Percentiles rank a stretch among this genome's conserved stretches.
Evolutionary conservation across 768 basidiomycete genomes (phyloP).

Genomic region (Auricularia sp.): DNA sequence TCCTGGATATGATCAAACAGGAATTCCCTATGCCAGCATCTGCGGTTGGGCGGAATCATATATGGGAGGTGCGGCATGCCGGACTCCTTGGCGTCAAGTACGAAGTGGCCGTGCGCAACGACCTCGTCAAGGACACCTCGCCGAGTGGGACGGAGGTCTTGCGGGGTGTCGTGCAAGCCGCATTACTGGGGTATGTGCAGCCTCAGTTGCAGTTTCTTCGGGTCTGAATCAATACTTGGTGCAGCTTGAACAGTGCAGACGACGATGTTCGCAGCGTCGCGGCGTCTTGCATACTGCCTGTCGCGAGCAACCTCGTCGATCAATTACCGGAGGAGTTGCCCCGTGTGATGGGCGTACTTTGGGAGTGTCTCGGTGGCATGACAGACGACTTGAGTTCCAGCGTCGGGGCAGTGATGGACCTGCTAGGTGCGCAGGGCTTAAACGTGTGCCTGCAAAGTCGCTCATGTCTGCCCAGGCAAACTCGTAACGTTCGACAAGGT

Average conservation of each 20-base stretch:
- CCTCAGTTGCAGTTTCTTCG: neutral
- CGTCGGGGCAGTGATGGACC: conserved; percentile 94
- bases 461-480: conserved; percentile 43
- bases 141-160: conserved; percentile 46
- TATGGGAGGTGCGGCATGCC: conserved; percentile 98
- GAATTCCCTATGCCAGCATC: conserved; percentile 45
- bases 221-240: conserved; percentile 1
- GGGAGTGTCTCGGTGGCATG: conserved; percentile 85
- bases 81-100: conserved; percentile 95
- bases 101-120: conserved; percentile 87
- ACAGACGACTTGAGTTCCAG: conserved; percentile 96
- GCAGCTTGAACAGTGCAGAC: conserved; percentile 77
- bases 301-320: conserved; percentile 72
- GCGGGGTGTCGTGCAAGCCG: conserved; percentile 78
- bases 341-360: conserved; percentile 72
- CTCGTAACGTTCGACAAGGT: conserved; percentile 72
- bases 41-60: conserved; percentile 35
- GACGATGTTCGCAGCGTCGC: conserved; percentile 96
- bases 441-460: neutral
- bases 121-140: conserved; percentile 51
- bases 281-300: conserved; percentile 81
- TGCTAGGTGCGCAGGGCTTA: conserved; percentile 53
- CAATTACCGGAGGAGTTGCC: conserved; percentile 63
- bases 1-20: conserved; percentile 92
- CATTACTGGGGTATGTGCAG: conserved; percentile 65